Percentiles rank a stretch among this genome's conserved stretches.
These are phyloP conservation scores for Plasmodium cynomolgi DNA, from an alignment of 169 alveolate genomes.

Conservation along the genomic window DNA sequence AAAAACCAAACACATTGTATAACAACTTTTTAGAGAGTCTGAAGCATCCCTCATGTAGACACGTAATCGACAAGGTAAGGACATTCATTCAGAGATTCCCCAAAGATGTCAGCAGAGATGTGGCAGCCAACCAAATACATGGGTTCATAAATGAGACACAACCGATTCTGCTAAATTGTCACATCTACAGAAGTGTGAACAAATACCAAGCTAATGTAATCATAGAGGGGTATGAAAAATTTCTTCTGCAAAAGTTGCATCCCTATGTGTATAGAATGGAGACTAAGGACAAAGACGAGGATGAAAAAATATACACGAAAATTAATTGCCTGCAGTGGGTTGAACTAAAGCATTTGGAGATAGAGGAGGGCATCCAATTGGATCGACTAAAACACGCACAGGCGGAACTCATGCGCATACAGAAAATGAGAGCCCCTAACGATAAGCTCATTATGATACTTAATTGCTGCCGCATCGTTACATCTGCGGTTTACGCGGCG, in stretches of 20 bases:
- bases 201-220: slow-evolving; percentile 56
- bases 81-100: slow-evolving; percentile 63
- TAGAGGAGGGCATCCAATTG: slow-evolving; percentile 28
- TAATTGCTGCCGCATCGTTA: slow-evolving; percentile 82
- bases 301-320: slow-evolving; percentile 79
- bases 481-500: slow-evolving; percentile 76
- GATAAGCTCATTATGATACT: slow-evolving; percentile 83
- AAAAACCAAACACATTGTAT: slow-evolving; percentile 81
- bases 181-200: slow-evolving; percentile 75
- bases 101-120: slow-evolving; percentile 77
- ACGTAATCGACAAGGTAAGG: slow-evolving; percentile 81
- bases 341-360: slow-evolving; percentile 80
- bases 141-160: slow-evolving; percentile 71
- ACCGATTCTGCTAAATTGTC: slow-evolving; percentile 40
- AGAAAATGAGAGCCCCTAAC: slow-evolving; percentile 79
- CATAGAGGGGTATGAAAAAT: slow-evolving; percentile 58
- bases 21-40: slow-evolving; percentile 83
- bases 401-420: slow-evolving; percentile 60
- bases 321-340: slow-evolving; percentile 82
- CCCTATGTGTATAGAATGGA: slow-evolving; percentile 76
- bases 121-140: slow-evolving; percentile 82
- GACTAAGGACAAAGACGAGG: slow-evolving; percentile 80
- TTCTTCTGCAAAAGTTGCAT: slow-evolving; percentile 81
- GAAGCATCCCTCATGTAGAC: slow-evolving; percentile 85
- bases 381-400: slow-evolving; percentile 36